Evolutionary conservation across 129 eudicot genomes (phyloP).

Genomic region (Flaveria bidentis): DNA sequence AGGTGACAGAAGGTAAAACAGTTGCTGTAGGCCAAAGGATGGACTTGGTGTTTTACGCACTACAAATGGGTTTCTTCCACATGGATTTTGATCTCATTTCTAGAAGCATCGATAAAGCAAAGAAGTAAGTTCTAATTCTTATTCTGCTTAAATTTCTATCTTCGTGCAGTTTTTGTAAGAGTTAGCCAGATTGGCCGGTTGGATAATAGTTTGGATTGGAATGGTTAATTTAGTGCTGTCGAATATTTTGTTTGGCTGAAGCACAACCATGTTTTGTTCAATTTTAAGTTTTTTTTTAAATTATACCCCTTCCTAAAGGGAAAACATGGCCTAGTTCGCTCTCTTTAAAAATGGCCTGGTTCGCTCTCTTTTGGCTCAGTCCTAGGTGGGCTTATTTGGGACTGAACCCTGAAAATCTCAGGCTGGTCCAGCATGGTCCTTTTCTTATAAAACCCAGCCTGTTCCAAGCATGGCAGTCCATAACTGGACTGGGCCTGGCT

Average conservation of each 20-base stretch:
- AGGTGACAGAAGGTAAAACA: slow-evolving; percentile 77
- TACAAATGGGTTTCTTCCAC: slow-evolving; percentile 73
- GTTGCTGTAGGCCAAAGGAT: slow-evolving; percentile 90
- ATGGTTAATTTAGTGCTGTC: neutral
- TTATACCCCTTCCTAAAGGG: too few relatives aligned
- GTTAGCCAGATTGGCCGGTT: slow-evolving; percentile 58
- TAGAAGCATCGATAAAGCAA: slow-evolving; percentile 83
- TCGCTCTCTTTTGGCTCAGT: neutral
- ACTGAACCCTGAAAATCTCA: neutral
- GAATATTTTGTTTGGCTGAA: neutral
- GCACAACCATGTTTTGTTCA: neutral
- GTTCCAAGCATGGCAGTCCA: neutral
- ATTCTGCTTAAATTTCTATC: neutral
- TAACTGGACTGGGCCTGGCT: neutral
- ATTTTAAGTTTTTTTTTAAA: neutral
- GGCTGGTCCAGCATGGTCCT: neutral
- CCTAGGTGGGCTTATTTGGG: neutral
- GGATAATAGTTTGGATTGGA: slow-evolving; percentile 24
- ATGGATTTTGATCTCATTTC: slow-evolving; percentile 85
- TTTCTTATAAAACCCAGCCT: neutral
- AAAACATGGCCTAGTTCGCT: too few relatives aligned
- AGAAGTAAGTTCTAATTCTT: slow-evolving; percentile 53
- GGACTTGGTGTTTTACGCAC: slow-evolving; percentile 86
- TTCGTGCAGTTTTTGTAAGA: slow-evolving; percentile 27
- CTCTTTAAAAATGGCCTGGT: neutral